Conservation (phyloP, 176 grass and related monocot species). For the Avena eriantha region DNA sequence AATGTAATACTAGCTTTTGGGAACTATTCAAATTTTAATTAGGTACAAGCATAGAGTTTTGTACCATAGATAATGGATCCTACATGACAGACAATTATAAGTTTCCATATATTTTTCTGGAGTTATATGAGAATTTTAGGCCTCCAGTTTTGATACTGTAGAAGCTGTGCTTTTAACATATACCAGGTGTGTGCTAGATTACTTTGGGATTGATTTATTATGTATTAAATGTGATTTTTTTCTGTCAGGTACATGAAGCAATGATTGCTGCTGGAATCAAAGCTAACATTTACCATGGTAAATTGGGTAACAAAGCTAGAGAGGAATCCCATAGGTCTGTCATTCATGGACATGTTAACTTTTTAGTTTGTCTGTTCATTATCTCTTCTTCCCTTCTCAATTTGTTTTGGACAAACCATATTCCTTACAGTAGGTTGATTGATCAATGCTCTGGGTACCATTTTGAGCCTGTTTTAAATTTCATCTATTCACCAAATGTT, state of each 20-base stretch:
- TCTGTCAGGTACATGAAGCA: slow-evolving; percentile 67
- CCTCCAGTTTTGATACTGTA: slow-evolving; percentile 9
- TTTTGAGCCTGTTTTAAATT: slow-evolving; percentile 25
- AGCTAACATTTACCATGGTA: slow-evolving; percentile 82
- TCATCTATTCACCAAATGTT: slow-evolving; percentile 13
- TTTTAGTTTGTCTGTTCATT: slow-evolving; percentile 29
- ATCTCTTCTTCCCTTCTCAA: slow-evolving; percentile 23
- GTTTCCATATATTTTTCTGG: background rate
- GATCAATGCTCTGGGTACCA: background rate
- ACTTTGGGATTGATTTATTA: background rate
- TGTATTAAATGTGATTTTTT: background rate
- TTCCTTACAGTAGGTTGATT: slow-evolving; percentile 13
- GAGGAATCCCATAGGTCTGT: slow-evolving; percentile 83
- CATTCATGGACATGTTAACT: slow-evolving; percentile 24
- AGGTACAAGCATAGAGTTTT: background rate
- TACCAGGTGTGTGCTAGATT: slow-evolving; percentile 8
- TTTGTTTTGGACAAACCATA: slow-evolving; percentile 25
- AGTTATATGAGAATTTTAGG: slow-evolving; percentile 17
- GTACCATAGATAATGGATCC: background rate
- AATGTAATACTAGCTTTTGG: background rate
- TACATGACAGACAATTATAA: background rate
- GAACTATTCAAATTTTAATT: background rate
- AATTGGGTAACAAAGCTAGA: slow-evolving; percentile 80
- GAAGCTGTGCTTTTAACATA: slow-evolving; percentile 6
- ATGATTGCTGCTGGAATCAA: slow-evolving; percentile 80